Evolutionary conservation across 2,329 filamentous ascomycete species (phyloP), one percentile per base, ranked within the genome.

Genomic region (Colletotrichum neosansevieriae): DNA sequence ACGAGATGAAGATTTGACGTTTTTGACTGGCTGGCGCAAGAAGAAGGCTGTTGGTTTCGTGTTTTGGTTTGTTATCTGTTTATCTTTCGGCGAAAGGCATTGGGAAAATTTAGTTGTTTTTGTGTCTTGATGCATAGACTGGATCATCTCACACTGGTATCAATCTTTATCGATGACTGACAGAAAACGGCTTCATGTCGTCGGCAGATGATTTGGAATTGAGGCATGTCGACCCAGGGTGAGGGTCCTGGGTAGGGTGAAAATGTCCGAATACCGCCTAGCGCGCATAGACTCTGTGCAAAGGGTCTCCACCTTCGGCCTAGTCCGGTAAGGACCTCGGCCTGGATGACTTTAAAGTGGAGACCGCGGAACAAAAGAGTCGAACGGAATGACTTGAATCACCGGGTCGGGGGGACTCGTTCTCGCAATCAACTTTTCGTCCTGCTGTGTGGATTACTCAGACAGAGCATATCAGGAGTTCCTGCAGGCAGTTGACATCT

Each of bases 191-290:
- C 42, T 38, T 59, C 17, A 38, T 38, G 44, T 9, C 63, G 24
- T 38, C 38, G 57, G 17, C n/a, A 24, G 24, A 40, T 58, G 59
- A 67, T 67, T 67, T 67, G 64, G 59, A 67, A 67, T 64, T 21
- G 44, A 2, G 34, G 47, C 19, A 29, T 19, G 47, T 38, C 53
- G 36, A 42, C 53, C 51, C 51, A 45, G 45, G n/a, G 38, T 13
- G 45, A 45, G 45, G n/a, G 38, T 13, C 45, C 42, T 42, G 40
- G 58, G 34, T 29, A 12, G n/a, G 13, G 53, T n/a, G 32, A 47
- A 24, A 24, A 54, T 13, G 24, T 53, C 58, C 32, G n/a, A 7
- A 42, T 49, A 15, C 3, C 29, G 63, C 15, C 29, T 62, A 66
- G 58, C 49, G 49, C 40, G n/a, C 58, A 12, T 24, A 11, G 24